phyloP scores from a whole-genome alignment of 2,329 filamentous ascomycete species.

The Chrysosporium keratinophilum region DNA sequence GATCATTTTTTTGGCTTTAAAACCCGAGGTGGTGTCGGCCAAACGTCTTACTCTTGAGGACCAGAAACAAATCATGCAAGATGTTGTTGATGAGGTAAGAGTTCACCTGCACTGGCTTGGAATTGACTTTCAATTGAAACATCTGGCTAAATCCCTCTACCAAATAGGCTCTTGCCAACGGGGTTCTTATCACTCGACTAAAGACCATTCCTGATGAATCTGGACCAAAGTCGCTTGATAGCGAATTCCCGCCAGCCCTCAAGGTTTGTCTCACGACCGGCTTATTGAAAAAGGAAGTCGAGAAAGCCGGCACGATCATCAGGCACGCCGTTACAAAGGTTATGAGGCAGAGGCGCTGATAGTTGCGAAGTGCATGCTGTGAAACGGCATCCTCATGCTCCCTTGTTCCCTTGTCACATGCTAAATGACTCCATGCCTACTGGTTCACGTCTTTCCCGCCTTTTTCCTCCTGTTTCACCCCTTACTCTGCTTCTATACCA shows the following conservation, averaged over 20 bases:
- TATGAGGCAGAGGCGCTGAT: constrained; percentile 45
- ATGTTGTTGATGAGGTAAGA: constrained; percentile 87
- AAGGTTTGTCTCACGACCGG: constrained; percentile 87
- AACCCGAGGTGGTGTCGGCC: constrained; percentile 66
- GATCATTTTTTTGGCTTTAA: constrained; percentile 70
- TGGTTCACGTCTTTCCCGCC: not conserved
- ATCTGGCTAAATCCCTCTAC: constrained; percentile 3
- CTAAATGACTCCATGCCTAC: not conserved
- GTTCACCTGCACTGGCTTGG: not conserved
- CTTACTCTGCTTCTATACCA: not conserved
- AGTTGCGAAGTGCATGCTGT: not conserved
- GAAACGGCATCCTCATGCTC: not conserved
- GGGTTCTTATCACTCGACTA: constrained; percentile 76
- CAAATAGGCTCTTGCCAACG: constrained; percentile 65
- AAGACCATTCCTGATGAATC: constrained; percentile 65
- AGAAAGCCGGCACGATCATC: constrained; percentile 81
- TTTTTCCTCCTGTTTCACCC: not conserved
- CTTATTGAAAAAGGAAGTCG: constrained; percentile 84
- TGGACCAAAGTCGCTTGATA: constrained; percentile 56
- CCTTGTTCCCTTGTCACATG: not conserved
- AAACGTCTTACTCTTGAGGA: constrained; percentile 61
- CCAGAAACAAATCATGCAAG: constrained; percentile 74
- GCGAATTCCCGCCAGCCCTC: constrained; percentile 65
- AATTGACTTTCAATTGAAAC: not conserved
- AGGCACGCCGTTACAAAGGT: constrained; percentile 91